A percentile compares a stretch with the other conserved stretches of the same genome.
Evolutionary conservation across 2,329 filamentous ascomycete species (phyloP).

Genomic region (Pyrenochaeta sp.): DNA sequence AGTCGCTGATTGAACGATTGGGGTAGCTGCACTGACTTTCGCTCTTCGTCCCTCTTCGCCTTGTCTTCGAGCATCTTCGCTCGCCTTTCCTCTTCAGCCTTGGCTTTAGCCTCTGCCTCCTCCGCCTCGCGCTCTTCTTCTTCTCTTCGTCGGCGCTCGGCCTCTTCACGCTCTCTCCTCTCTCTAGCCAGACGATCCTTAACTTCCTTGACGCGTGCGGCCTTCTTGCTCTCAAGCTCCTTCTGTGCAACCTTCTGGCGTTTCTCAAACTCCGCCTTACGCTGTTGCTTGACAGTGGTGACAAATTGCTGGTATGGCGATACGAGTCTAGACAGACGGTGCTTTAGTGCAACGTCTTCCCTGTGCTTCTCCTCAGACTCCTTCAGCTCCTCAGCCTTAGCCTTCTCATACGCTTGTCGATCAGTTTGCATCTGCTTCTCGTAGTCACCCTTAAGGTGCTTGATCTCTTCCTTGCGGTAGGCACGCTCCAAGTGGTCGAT

Average conservation of each 20-base stretch:
- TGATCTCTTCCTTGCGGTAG: slow-evolving; percentile 92
- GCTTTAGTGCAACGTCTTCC: slow-evolving; percentile 91
- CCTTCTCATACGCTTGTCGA: slow-evolving; percentile 78
- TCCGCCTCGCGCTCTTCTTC: slow-evolving; percentile 82
- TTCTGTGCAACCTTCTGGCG: slow-evolving; percentile 89
- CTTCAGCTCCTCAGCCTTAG: slow-evolving; percentile 78
- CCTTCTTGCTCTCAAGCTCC: slow-evolving; percentile 92
- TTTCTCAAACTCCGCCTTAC: slow-evolving; percentile 95
- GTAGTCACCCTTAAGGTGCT: slow-evolving; percentile 89
- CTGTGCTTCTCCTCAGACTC: slow-evolving; percentile 89
- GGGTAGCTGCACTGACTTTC: slow-evolving; percentile 58
- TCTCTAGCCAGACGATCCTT: slow-evolving; percentile 84
- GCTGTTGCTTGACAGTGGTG: slow-evolving; percentile 81
- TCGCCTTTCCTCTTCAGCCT: slow-evolving; percentile 81
- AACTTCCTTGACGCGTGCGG: slow-evolving; percentile 84
- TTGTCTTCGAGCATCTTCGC: slow-evolving; percentile 77
- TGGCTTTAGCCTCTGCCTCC: slow-evolving; percentile 86
- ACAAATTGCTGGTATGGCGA: slow-evolving; percentile 86
- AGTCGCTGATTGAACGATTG: slow-evolving; percentile 32
- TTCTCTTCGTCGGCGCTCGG: slow-evolving; percentile 78
- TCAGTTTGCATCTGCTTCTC: slow-evolving; percentile 82
- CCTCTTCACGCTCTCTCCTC: slow-evolving; percentile 84
- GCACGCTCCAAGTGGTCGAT: slow-evolving; percentile 97
- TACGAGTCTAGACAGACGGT: slow-evolving; percentile 86
- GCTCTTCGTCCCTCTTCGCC: slow-evolving; percentile 65